Evolutionary conservation across 805 yeast genomes (phyloP).

Genomic region (Ogataea glucozyma): DNA sequence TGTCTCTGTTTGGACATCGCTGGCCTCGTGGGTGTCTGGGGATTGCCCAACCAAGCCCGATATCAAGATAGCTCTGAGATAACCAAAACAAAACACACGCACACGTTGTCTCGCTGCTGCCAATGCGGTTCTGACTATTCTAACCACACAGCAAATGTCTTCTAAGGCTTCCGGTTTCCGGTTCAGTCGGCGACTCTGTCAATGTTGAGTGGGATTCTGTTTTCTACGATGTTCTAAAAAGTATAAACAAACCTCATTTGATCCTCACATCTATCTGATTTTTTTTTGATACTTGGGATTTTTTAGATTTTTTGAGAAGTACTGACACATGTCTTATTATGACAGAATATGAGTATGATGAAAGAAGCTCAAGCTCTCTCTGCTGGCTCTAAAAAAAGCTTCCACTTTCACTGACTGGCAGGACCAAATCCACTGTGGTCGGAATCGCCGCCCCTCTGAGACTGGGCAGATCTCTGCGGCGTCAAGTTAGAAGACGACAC

Average conservation of each 20-base stretch:
- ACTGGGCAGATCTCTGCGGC: slow-evolving; percentile 6
- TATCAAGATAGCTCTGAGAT: slow-evolving; percentile 1
- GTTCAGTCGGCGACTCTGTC: neutral
- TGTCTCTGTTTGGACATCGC: slow-evolving; percentile 17
- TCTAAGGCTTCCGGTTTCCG: neutral
- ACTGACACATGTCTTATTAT: slow-evolving; percentile 11
- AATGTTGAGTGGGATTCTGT: neutral
- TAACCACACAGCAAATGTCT: neutral
- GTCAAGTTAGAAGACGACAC: neutral
- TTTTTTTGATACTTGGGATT: neutral
- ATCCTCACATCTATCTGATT: slow-evolving; percentile 1
- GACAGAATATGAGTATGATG: slow-evolving; percentile 12
- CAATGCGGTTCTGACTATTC: slow-evolving; percentile 1
- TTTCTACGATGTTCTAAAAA: neutral
- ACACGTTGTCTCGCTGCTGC: neutral
- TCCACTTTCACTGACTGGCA: no score
- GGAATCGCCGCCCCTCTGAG: slow-evolving; percentile 3
- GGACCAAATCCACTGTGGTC: no score
- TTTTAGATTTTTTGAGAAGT: no score
- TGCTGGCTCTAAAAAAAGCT: no score
- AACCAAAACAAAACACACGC: slow-evolving; percentile 2
- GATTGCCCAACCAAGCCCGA: neutral
- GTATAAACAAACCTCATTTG: slow-evolving; percentile 16
- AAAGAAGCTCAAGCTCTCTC: no score
- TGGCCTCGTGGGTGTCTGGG: slow-evolving; percentile 1